Percentiles rank a stretch among this genome's conserved stretches.
Conservation (phyloP, 108 stramenopile species). For the Nitzschia palea region DNA sequence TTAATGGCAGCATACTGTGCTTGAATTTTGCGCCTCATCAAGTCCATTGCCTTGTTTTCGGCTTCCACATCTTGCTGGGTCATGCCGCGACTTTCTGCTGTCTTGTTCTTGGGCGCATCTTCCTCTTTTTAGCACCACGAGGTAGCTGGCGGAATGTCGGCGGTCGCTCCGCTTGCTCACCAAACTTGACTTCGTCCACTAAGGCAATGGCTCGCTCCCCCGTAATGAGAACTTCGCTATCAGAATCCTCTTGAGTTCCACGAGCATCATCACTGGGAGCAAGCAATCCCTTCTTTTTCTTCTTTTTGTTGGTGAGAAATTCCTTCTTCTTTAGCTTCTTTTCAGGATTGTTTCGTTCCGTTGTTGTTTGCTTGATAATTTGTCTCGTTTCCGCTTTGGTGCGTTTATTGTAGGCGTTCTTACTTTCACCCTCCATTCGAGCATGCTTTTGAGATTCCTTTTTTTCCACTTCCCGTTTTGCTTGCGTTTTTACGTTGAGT, state of each 20-base stretch:
- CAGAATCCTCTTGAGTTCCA: conserved; percentile 6
- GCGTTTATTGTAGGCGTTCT: conserved; percentile 49
- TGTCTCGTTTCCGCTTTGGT: conserved; percentile 47
- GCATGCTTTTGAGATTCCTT: conserved; percentile 15
- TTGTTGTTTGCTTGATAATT: conserved; percentile 28
- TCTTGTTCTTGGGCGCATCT: conserved; percentile 1
- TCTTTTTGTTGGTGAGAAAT: conserved; percentile 51
- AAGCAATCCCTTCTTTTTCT: conserved; percentile 37
- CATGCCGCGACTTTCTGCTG: conserved; percentile 16
- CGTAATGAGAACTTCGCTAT: conserved; percentile 8
- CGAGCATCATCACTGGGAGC: not conserved
- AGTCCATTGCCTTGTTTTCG: conserved; percentile 57
- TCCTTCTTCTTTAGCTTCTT: conserved; percentile 46
- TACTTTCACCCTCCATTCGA: conserved; percentile 57
- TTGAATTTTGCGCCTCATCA: conserved; percentile 58
- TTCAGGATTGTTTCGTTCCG: conserved; percentile 27
- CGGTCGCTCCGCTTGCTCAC: conserved; percentile 60
- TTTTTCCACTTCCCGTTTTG: conserved; percentile 17
- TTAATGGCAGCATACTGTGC: conserved; percentile 62
- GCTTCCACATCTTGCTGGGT: conserved; percentile 38
- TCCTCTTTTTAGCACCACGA: conserved; percentile 44
- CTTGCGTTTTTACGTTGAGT: conserved; percentile 23
- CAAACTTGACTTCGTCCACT: conserved; percentile 22
- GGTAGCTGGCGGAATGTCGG: conserved; percentile 55
- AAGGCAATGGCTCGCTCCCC: conserved; percentile 10